Percentiles rank a stretch among this genome's conserved stretches.
phyloP scores from a whole-genome alignment of 768 basidiomycete species.

The Lactarius indigo region DNA sequence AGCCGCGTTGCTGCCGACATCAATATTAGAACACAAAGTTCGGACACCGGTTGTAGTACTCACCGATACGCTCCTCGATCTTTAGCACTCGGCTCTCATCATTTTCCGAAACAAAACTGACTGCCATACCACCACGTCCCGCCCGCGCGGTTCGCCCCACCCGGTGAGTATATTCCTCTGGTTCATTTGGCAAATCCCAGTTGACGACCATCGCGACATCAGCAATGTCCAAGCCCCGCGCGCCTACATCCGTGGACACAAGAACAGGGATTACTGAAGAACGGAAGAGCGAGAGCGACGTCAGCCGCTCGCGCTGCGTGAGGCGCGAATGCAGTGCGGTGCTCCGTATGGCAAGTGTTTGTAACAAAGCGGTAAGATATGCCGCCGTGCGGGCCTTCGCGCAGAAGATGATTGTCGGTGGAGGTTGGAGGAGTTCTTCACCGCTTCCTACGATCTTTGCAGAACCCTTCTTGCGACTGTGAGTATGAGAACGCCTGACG shows the following conservation, averaged over 20 bases:
- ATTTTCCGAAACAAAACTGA: slow-evolving; percentile 92
- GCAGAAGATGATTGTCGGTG: slow-evolving; percentile 96
- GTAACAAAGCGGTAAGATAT: slow-evolving; percentile 77
- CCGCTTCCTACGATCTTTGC: slow-evolving; percentile 31
- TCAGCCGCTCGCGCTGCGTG: slow-evolving; percentile 84
- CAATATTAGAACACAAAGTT: background rate
- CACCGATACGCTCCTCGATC: slow-evolving; percentile 87
- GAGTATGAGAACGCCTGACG: slow-evolving; percentile 27
- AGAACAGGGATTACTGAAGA: slow-evolving; percentile 85
- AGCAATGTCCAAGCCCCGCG: slow-evolving; percentile 92
- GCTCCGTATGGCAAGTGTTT: slow-evolving; percentile 75
- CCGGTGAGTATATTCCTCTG: slow-evolving; percentile 95
- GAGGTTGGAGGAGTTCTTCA: slow-evolving; percentile 66
- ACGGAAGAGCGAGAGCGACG: slow-evolving; percentile 82
- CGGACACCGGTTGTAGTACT: slow-evolving; percentile 31
- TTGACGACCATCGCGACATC: slow-evolving; percentile 96
- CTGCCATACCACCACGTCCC: slow-evolving; percentile 82
- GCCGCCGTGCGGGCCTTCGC: slow-evolving; percentile 82
- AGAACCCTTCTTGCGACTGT: slow-evolving; percentile 29
- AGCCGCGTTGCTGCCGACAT: slow-evolving; percentile 51
- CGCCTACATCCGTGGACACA: slow-evolving; percentile 93
- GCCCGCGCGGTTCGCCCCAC: slow-evolving; percentile 92
- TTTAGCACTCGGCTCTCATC: slow-evolving; percentile 81
- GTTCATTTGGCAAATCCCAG: slow-evolving; percentile 88
- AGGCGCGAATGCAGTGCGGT: slow-evolving; percentile 91